Conservation (phyloP, 1,139 yeast genomes). For the Zygosaccharomyces sapae region DNA sequence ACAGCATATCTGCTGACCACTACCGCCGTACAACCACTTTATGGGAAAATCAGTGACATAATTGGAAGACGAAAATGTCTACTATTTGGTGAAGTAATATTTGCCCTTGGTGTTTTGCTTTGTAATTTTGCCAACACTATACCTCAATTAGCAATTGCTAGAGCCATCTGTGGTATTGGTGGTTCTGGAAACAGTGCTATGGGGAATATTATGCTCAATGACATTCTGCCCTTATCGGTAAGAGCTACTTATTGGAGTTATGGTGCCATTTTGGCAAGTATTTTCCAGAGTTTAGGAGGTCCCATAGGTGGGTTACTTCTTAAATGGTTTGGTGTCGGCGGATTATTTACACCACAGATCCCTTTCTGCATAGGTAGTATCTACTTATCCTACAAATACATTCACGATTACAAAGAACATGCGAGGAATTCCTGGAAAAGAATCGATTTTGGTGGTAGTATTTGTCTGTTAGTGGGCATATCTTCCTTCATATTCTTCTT, state of each 20-base stretch:
- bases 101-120: constrained; percentile 29
- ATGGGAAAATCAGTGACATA: constrained; percentile 39
- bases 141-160: constrained; percentile 12
- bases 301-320: constrained; percentile 14
- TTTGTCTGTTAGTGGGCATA: constrained; percentile 51
- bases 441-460: constrained; percentile 67
- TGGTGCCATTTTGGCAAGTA: constrained; percentile 15
- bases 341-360: constrained; percentile 49
- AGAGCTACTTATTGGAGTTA: constrained; percentile 15
- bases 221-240: constrained; percentile 13
- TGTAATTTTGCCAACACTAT: constrained; percentile 13
- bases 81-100: constrained; percentile 28
- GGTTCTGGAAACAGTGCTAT: constrained; percentile 16
- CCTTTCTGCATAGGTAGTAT: constrained; percentile 52
- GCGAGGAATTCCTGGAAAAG: constrained; percentile 45
- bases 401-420: constrained; percentile 30
- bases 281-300: constrained; percentile 14
- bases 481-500: constrained; percentile 42
- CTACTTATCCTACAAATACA: constrained; percentile 35
- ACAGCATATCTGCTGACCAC: constrained; percentile 32
- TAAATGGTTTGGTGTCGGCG: constrained; percentile 49
- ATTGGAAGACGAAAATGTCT: constrained; percentile 37
- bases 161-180: constrained; percentile 18
- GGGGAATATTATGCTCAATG: constrained; percentile 15
- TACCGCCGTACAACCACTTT: constrained; percentile 34